Evolutionary conservation across 2,329 filamentous ascomycete genomes (phyloP), one percentile per base, ranked within the genome.

Genomic region (Anthostomella pinea): DNA sequence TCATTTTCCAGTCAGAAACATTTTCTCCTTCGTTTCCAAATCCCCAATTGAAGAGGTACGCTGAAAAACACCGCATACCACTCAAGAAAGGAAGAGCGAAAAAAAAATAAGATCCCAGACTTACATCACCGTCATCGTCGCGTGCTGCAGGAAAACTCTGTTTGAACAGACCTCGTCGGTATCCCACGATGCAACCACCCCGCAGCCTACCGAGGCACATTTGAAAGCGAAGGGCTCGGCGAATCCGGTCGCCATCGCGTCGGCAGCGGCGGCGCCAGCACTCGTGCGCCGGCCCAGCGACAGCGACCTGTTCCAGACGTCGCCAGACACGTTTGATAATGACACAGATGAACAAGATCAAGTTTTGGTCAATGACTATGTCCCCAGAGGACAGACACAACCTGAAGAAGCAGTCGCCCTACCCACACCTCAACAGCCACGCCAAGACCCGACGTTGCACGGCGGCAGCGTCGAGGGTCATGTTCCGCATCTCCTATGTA

Each of bases 401-500:
- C n/a, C n/a, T n/a, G n/a, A n/a, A n/a, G n/a, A n/a, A n/a, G n/a
- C n/a, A n/a, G n/a, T n/a, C n/a, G n/a, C n/a, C n/a, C n/a, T n/a
- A n/a, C n/a, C n/a, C n/a, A n/a, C n/a, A n/a, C n/a, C n/a, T n/a
- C n/a, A n/a, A n/a, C n/a, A n/a, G n/a, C n/a, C n/a, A n/a, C n/a
- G n/a, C n/a, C 41, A 45, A 33, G 46, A 41, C 33, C 29, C 33
- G 8, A 32, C 46, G 22, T 43, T 48, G 32, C 52, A 55, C 14
- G 47, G n/a, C n/a, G n/a, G 45, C 29, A 51, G 51, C 33, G 42
- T 60, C 30, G 66, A 72, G 26, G 62, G 61, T 53, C 70, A 73
- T 48, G 62, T 68, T 39, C 65, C 69, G 48, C 67, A 70, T 55
- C 60, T 70, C 52, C 60, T 70, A 47, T 70, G 70, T 74, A 67